Conservation (phyloP, 2,329 filamentous ascomycete species). For the Aureobasidium vineae region DNA sequence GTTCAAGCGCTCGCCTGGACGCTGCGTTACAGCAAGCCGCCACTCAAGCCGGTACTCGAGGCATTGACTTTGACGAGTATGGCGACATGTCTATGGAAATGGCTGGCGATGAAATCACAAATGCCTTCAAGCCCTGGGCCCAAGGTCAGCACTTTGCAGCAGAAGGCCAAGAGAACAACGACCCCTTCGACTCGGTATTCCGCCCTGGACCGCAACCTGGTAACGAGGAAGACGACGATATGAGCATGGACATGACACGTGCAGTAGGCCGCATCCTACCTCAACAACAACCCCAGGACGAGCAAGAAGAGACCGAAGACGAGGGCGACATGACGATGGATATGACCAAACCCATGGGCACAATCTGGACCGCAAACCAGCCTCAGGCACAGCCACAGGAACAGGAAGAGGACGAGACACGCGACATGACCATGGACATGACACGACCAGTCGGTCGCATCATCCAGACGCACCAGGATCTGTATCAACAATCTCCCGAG, state of each 20-base stretch:
- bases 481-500: constrained; percentile 5
- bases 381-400: background rate
- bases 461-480: constrained; percentile 6
- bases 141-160: constrained; percentile 49
- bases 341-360: constrained; percentile 21
- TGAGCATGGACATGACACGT: constrained; percentile 93
- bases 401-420: constrained; percentile 47
- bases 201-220: constrained; percentile 33
- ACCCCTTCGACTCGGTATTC: constrained; percentile 50
- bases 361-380: constrained; percentile 20
- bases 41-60: constrained; percentile 70
- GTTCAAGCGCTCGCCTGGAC: constrained; percentile 72
- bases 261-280: constrained; percentile 70
- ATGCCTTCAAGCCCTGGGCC: constrained; percentile 70
- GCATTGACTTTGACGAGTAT: constrained; percentile 55
- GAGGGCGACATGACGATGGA: constrained; percentile 26
- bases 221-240: constrained; percentile 54
- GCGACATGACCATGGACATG: constrained; percentile 89
- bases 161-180: constrained; percentile 52
- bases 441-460: constrained; percentile 81
- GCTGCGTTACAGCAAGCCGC: constrained; percentile 74
- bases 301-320: constrained; percentile 13
- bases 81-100: constrained; percentile 54
- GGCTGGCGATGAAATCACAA: constrained; percentile 66
- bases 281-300: background rate